Base-by-base conservation (phyloP, 306 rosid genomes). In the Acacia acuminata region DNA sequence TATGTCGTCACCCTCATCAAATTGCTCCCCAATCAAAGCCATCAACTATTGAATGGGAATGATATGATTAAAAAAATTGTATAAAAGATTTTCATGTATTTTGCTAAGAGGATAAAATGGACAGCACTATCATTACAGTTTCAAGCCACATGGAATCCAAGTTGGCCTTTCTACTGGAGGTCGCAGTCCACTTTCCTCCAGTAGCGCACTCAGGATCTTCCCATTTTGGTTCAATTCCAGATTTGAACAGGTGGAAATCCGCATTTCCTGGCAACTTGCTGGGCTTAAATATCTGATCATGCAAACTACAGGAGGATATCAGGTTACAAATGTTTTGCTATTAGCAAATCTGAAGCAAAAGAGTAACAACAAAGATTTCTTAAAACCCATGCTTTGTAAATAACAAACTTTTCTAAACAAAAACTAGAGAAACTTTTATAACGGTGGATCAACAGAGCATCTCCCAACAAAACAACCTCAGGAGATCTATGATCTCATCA, bases 151-250 rank as follows among this genome's bases (percentile, higher is more conserved):
- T 91, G 69, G 13, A 65, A 60, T 96, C 99, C 71, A 96, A 97
- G 83, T 10, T 82, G 34, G 88, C 27, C 87, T 94, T 96, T 80
- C 92, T 84, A 64, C 53, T 84, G 90, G 86, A 86, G 65, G 77
- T 30, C 61, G 86, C 86, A 78, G 97, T 86, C 99, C 98, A 96
- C 86, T 94, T 96, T 61, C 99, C 99, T 83, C 99, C 99, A 86
- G 11, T 88, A 53, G 98, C 97, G 82, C 99, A 96, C 81, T 94
- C 98, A 4, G 99, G 99, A 90, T 94, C 99, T 90, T 96, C 99
- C 98, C 98, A 96, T 75, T 96, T 96, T 22, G 99, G 99, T 68
- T 94, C 98, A 87, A 91, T 50, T 81, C 99, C 98, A 82, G 91
- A 76, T 88, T 87, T 92, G 85, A 94, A 96, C 91, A 96, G 66